Percentiles rank a stretch among this genome's conserved stretches.
Conservation (phyloP, 1,284 basidiomycete species). For the Moesziomyces aphidis region DNA sequence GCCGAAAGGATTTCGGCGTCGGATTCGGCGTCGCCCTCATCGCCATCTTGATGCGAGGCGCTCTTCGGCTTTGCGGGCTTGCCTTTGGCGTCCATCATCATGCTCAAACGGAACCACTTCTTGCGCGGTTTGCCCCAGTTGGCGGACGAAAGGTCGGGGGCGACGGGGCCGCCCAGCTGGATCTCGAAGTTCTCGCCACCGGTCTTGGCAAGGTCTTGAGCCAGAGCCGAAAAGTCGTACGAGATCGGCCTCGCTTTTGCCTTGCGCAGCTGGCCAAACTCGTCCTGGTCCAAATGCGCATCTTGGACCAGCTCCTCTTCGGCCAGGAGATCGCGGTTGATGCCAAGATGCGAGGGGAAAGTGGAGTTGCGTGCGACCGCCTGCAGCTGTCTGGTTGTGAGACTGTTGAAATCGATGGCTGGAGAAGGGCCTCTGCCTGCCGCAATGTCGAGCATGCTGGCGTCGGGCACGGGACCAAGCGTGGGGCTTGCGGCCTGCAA, state of each 20-base stretch:
- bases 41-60: slow-evolving; percentile 6
- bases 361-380: slow-evolving; percentile 44
- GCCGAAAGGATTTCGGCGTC: slow-evolving; percentile 25
- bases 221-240: slow-evolving; percentile 22
- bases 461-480: slow-evolving; percentile 7
- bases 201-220: slow-evolving; percentile 27
- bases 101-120: slow-evolving; percentile 52
- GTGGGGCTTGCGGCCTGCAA: slow-evolving; percentile 31
- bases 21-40: slow-evolving; percentile 33
- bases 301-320: slow-evolving; percentile 21
- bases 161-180: slow-evolving; percentile 30
- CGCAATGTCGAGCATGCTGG: background rate
- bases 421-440: slow-evolving; percentile 4
- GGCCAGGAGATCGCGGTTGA: slow-evolving; percentile 39
- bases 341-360: slow-evolving; percentile 55
- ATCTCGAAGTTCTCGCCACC: slow-evolving; percentile 43
- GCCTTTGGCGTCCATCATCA: slow-evolving; percentile 45
- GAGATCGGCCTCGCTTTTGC: slow-evolving; percentile 13
- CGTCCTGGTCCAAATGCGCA: slow-evolving; percentile 13
- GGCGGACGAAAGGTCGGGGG: slow-evolving; percentile 45
- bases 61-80: slow-evolving; percentile 27
- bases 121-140: slow-evolving; percentile 54
- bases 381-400: slow-evolving; percentile 57
- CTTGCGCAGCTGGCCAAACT: slow-evolving; percentile 17
- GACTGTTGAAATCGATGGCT: slow-evolving; percentile 35